Conservation (phyloP, 2,329 filamentous ascomycete genomes). For the Blastomyces emzantsi region DNA sequence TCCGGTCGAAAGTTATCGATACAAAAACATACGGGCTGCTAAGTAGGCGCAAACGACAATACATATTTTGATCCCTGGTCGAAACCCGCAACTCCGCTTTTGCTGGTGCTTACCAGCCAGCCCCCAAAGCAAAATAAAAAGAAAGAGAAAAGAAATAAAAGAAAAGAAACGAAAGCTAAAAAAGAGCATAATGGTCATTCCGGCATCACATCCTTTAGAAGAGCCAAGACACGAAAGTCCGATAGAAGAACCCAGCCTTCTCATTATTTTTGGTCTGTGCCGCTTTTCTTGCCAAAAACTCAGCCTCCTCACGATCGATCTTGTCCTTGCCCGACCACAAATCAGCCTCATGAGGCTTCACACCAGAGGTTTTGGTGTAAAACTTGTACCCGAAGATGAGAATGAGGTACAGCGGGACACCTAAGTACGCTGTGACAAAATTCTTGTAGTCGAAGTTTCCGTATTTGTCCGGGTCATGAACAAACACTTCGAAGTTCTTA, state of each 20-base stretch:
- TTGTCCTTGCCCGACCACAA: conserved; percentile 22
- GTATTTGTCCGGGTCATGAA: conserved; percentile 43
- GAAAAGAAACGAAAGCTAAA: background rate
- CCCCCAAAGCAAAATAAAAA: background rate
- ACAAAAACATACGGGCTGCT: background rate
- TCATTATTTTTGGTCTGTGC: conserved; percentile 54
- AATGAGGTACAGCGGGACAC: conserved; percentile 33
- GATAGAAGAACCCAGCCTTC: conserved; percentile 47
- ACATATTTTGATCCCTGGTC: background rate
- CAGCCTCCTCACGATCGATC: conserved; percentile 51
- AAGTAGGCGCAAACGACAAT: background rate
- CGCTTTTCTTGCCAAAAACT: conserved; percentile 64
- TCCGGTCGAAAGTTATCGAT: background rate
- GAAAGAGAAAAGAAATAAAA: no score
- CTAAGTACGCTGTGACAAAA: conserved; percentile 43
- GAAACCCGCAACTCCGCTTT: background rate
- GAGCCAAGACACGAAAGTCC: conserved; percentile 51
- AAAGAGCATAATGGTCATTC: background rate
- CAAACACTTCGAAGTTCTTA: conserved; percentile 69
- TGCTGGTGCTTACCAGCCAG: background rate
- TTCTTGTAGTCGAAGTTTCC: conserved; percentile 43
- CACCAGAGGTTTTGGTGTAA: conserved; percentile 16
- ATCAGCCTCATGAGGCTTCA: conserved; percentile 19
- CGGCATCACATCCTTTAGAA: conserved; percentile 37
- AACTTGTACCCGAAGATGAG: conserved; percentile 27